Base-by-base conservation (phyloP, 805 yeast species). In the Saturnispora serradocipensis region DNA sequence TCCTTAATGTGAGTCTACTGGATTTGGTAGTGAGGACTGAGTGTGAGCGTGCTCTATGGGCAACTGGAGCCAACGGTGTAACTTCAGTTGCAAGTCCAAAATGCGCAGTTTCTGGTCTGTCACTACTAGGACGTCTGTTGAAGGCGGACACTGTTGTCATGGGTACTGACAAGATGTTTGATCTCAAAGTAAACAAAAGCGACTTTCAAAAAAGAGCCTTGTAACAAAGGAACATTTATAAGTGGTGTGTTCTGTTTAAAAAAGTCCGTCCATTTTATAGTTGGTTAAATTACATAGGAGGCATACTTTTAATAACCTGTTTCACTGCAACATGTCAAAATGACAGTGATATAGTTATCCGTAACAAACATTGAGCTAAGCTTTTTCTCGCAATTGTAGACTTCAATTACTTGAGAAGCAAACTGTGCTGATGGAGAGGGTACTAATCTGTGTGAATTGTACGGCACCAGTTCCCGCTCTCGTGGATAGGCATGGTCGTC, bases 31-130 rank as follows among this genome's bases (percentile, higher is more conserved):
- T 5, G 54, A 47, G 1, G 63, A 59, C 2, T 28, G 40, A 53
- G 58, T 51, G 42, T 47, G 64, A 56, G 2, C 66, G 61, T 2
- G 62, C 65, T 48, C 68, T 54, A 60, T 44, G 25, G 30, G n/a
- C 44, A n/a, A 16, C 22, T 13, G 27, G 25, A 10, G 25, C 18
- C 18, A 40, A 40, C 24, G 27, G 27, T 13, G 44, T 22, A 22
- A 24, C n/a, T n/a, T 40, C 30, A 8, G 22, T 38, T 13, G 42
- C 42, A 18, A 18, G 4, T 2, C 42, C 42, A 18, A 38, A 38
- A 15, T 38, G 42, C 22, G 22, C 42, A 18, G 6, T 18, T 18
- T 38, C 42, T 7, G 42, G 42, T 20, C 42, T 16, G 22, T 38
- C 42, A 18, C 24, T 38, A 20, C 42, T 16, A 18, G 22, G 42